A percentile compares a stretch with the other conserved stretches of the same genome.
These are phyloP conservation scores for Croton laevigatus DNA, from an alignment of 441 rosid species.

Conservation along the genomic window DNA sequence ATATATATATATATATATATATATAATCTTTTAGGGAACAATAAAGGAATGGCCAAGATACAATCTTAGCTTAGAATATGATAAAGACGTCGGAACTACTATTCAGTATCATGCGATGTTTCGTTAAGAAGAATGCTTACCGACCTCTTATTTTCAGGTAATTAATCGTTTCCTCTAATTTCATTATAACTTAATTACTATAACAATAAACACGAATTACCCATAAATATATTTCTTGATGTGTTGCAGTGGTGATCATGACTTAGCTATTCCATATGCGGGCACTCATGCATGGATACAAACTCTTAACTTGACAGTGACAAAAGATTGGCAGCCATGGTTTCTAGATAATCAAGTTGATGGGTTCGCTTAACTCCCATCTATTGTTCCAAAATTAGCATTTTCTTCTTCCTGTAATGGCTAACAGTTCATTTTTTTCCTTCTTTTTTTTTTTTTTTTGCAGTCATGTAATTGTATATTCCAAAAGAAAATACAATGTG, in stretches of 20 bases:
- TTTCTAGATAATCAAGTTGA: slow-evolving; percentile 32
- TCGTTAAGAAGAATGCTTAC: not conserved
- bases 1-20: no score
- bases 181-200: no score
- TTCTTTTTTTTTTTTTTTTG: not conserved
- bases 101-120: not conserved
- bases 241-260: slow-evolving; percentile 39
- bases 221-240: not conserved
- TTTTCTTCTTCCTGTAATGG: not conserved
- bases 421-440: no score
- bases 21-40: slow-evolving; percentile 13
- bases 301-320: slow-evolving; percentile 28
- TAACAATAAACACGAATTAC: no score
- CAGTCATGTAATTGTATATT: slow-evolving; percentile 15
- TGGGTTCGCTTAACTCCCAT: slow-evolving; percentile 27
- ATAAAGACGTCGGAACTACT: not conserved
- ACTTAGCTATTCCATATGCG: slow-evolving; percentile 36
- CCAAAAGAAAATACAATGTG: slow-evolving; percentile 16
- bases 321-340: slow-evolving; percentile 36
- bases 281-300: slow-evolving; percentile 36
- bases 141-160: slow-evolving; percentile 31
- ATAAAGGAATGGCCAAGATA: slow-evolving; percentile 14
- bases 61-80: slow-evolving; percentile 5
- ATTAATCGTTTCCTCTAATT: not conserved
- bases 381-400: not conserved